Base-by-base conservation (phyloP, 2,329 filamentous ascomycete genomes). In the Xylariomycetidae sp. region DNA sequence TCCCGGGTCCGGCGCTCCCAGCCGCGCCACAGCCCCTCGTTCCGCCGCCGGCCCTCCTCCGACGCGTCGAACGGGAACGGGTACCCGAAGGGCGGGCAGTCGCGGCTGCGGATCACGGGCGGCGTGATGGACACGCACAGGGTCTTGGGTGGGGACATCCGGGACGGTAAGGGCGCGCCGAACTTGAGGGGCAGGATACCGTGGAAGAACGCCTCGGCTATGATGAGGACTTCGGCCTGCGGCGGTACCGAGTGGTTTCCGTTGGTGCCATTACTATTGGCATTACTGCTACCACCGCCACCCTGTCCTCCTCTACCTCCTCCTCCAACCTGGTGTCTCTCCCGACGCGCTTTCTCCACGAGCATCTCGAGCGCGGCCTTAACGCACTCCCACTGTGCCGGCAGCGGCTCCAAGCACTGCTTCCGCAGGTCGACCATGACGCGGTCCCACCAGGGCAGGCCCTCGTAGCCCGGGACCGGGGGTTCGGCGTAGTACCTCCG, bases 51-150 rank as follows among this genome's bases (percentile, higher is more conserved):
- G 2, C 54, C 56, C 4, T 36, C 43, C 3, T 48, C 25, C 3
- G 56, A 48, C 10, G 47, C 40, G 22, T 57, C 59, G 37, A 55
- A 61, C 1, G 53, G 46, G 15, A 51, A 40, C 1, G 51, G 47
- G 27, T 49, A 53, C 9, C 50, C 56, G 32, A 56, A 53, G 0
- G 62, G 61, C 4, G 59, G 56, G 16, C 63, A 35, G 31, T 62
- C 57, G 7, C 41, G 33, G 37, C 58, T 61, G 14, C 52, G 48
- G 16, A 65, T 56, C 5, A 53, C 51, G 1, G 62, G 61, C 3
- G 57, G 45, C 6, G 59, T 63, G n/a, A 64, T 56, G 16, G 56
- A 62, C 1, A 64, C 34, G 38, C 57, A 59, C 10, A 59, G 25
- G 3, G 54, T 51, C 26, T 35, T 34, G 3, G 56, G 50, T 8